Evolutionary conservation across 2,329 filamentous ascomycete genomes (phyloP).

Genomic region (Penicillium fuscoglaucum): DNA sequence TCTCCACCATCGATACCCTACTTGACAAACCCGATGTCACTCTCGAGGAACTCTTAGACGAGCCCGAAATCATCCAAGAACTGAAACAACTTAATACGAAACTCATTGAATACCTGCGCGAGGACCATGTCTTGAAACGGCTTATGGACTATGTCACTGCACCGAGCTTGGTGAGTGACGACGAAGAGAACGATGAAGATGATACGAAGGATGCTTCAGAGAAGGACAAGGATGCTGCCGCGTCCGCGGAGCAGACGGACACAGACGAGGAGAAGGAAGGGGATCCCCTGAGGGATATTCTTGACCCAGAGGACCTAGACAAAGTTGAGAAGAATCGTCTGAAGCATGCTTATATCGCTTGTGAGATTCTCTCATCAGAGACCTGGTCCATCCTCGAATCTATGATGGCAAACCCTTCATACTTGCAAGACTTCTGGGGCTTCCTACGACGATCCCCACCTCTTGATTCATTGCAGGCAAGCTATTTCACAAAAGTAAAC

Average conservation of each 20-base stretch:
- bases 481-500: slow-evolving; percentile 98
- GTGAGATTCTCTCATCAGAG: slow-evolving; percentile 90
- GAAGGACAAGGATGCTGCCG: slow-evolving; percentile 30
- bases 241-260: slow-evolving; percentile 17
- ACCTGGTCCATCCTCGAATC: slow-evolving; percentile 97
- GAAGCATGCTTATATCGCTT: slow-evolving; percentile 90
- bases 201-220: slow-evolving; percentile 43
- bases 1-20: slow-evolving; percentile 93
- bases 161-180: slow-evolving; percentile 58
- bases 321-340: slow-evolving; percentile 87
- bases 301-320: slow-evolving; percentile 54
- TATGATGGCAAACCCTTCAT: slow-evolving; percentile 76
- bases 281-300: slow-evolving; percentile 36
- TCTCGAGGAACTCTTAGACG: slow-evolving; percentile 92
- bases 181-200: slow-evolving; percentile 54
- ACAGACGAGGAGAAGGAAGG: slow-evolving; percentile 40
- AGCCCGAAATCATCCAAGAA: slow-evolving; percentile 94
- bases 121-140: slow-evolving; percentile 78
- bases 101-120: slow-evolving; percentile 91
- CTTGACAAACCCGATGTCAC: slow-evolving; percentile 94
- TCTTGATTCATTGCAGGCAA: slow-evolving; percentile 88
- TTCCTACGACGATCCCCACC: slow-evolving; percentile 83
- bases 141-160: slow-evolving; percentile 91
- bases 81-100: slow-evolving; percentile 98
- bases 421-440: slow-evolving; percentile 83